Base-by-base conservation (phyloP, 495 filamentous ascomycete species). In the Parachaetomium inaequale region DNA sequence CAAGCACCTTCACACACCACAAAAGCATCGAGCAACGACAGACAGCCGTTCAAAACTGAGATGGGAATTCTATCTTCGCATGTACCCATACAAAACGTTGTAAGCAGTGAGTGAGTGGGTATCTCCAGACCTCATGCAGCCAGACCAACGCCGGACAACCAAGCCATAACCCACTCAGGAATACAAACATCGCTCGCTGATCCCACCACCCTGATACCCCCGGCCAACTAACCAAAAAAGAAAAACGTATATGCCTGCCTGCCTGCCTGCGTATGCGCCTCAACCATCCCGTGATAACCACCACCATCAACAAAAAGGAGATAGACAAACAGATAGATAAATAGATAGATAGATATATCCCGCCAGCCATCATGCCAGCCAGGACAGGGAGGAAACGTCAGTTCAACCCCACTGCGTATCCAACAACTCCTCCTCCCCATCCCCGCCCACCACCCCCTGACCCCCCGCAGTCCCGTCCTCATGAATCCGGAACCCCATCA, bases 401-500 rank as follows among this genome's bases (percentile, higher is more conserved):
- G 3, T n/a, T 57, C 34, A 51, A 4, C 14, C 59, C 59, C 50
- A 55, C 51, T 55, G 59, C 15, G 52, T 62, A 32, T 50, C 60
- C 43, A 51, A 43, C 43, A 62, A 25, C 23, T 28, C 59, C 59
- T 55, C 59, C 14, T 51, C 49, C 49, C 21, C 34, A 11, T 12
- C 36, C 12, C 36, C 12, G 36, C 36, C 12, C 26, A 3, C 21
- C 26, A 15, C 36, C 49, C 7, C 56, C 34, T 4, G 32, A n/a
- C n/a, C n/a, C 5, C 26, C 55, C 43, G 53, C 58, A 0, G 55
- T 63, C 26, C 55, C 63, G 54, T 71, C 71, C 49, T 73, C 71
- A 59, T 73, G 63, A 42, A 73, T 67, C 54, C 32, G 7, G 42
- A 73, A 73, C 51, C 66, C 70, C 59, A 66, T 61, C 49, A 5